These are phyloP conservation scores for Penicillium brevicompactum DNA, from an alignment of 2,329 filamentous ascomycete species.

Conservation along the genomic window DNA sequence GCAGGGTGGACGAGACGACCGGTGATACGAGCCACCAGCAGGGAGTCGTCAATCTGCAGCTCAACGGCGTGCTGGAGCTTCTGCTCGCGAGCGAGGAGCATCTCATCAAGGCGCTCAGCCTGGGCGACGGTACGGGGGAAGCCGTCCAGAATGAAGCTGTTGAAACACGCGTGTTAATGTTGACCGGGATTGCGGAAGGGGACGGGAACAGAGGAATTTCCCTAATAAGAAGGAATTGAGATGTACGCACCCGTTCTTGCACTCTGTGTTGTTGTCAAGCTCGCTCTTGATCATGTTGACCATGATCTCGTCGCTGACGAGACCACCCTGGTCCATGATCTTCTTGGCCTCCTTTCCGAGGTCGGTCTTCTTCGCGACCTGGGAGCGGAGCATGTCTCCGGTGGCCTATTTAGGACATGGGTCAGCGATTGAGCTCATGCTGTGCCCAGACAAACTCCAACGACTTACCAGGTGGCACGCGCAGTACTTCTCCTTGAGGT, in stretches of 20 bases:
- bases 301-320: constrained; percentile 99
- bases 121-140: constrained; percentile 97
- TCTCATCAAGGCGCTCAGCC: constrained; percentile 89
- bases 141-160: constrained; percentile 95
- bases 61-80: constrained; percentile 93
- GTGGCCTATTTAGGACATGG: constrained; percentile 67
- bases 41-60: constrained; percentile 91
- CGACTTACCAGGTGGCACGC: constrained; percentile 88
- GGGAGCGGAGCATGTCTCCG: constrained; percentile 97
- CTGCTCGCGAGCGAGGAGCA: constrained; percentile 78
- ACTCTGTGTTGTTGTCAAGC: constrained; percentile 90
- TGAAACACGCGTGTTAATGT: constrained; percentile 2
- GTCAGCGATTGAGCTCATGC: constrained; percentile 13
- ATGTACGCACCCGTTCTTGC: constrained; percentile 81
- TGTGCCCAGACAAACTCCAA: constrained; percentile 12
- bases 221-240: not conserved
- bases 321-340: constrained; percentile 98
- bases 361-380: constrained; percentile 95
- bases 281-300: constrained; percentile 99
- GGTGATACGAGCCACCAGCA: constrained; percentile 94
- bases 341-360: constrained; percentile 97
- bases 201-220: not conserved
- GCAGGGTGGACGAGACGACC: constrained; percentile 94
- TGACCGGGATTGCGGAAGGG: not conserved
- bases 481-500: constrained; percentile 96